Evolutionary conservation across 768 basidiomycete species (phyloP).

Genomic region (Daedaleopsis sinensis): DNA sequence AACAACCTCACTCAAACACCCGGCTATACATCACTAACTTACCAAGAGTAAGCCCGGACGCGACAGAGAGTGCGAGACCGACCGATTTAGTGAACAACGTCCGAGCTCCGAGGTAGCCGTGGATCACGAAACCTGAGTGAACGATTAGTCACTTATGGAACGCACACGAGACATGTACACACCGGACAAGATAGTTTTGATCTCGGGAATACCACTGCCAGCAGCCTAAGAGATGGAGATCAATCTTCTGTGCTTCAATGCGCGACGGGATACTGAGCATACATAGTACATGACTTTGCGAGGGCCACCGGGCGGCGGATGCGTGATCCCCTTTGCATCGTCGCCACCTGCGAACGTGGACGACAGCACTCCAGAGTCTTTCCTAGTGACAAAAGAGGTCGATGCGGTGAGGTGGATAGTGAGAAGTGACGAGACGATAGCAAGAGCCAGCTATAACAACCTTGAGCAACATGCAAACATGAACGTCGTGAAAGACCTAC

Average conservation of each 20-base stretch:
- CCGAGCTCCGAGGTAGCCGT: conserved; percentile 92
- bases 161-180: conserved; percentile 2
- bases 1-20: background rate
- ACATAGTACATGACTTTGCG: conserved; percentile 87
- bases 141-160: conserved; percentile 11
- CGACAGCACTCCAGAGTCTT: conserved; percentile 78
- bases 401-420: conserved; percentile 90
- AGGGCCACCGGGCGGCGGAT: conserved; percentile 30
- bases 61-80: conserved; percentile 88
- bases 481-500: conserved; percentile 48
- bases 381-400: conserved; percentile 83
- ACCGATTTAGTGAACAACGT: conserved; percentile 89
- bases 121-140: conserved; percentile 85
- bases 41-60: conserved; percentile 88
- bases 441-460: conserved; percentile 63
- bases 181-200: conserved; percentile 94
- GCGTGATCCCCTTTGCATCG: conserved; percentile 24
- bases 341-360: conserved; percentile 42
- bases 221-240: conserved; percentile 59
- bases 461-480: background rate
- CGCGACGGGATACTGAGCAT: conserved; percentile 30
- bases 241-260: too few relatives aligned
- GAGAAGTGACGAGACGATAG: conserved; percentile 71
- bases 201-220: conserved; percentile 95
- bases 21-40: conserved; percentile 22